Conservation (phyloP, 495 filamentous ascomycete genomes). For the Annulohypoxylon bovei region DNA sequence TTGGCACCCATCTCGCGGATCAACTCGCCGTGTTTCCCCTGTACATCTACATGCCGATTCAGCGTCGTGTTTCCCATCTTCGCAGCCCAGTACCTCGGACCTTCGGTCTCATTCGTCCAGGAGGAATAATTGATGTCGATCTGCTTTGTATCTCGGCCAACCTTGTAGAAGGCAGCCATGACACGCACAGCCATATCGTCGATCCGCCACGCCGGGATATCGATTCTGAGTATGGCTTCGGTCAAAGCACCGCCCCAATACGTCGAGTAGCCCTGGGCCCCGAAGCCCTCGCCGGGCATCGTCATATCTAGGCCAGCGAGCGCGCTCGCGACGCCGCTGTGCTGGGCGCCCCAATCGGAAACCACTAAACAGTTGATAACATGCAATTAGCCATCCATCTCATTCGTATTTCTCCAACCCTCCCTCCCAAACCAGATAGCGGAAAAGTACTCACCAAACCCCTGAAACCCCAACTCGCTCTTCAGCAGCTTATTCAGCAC, state of each 20-base stretch:
- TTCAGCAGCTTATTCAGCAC: conserved; percentile 62
- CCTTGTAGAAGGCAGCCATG: conserved; percentile 86
- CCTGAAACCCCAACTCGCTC: conserved; percentile 65
- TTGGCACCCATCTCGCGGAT: conserved; percentile 68
- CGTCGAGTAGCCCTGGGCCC: conserved; percentile 67
- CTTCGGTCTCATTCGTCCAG: conserved; percentile 80
- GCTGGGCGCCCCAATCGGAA: conserved; percentile 90
- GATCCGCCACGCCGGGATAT: conserved; percentile 78
- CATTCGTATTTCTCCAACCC: not conserved
- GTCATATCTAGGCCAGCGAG: conserved; percentile 88
- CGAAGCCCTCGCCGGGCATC: conserved; percentile 84
- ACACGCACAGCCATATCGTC: conserved; percentile 92
- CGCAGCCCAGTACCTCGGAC: conserved; percentile 69
- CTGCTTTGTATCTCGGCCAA: conserved; percentile 67
- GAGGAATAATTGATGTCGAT: conserved; percentile 86
- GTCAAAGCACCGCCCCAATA: conserved; percentile 82
- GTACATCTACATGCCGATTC: conserved; percentile 70
- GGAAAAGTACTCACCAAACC: conserved; percentile 63
- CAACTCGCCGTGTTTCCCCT: conserved; percentile 56
- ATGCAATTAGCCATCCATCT: not conserved
- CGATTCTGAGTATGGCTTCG: conserved; percentile 76
- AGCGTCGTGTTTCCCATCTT: conserved; percentile 67
- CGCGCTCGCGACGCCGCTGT: conserved; percentile 80
- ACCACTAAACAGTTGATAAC: conserved; percentile 60
- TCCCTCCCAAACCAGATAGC: not conserved